Evolutionary conservation across 192 early-diverging fungal species (phyloP).

Genomic region (Oehlia diaphana): DNA sequence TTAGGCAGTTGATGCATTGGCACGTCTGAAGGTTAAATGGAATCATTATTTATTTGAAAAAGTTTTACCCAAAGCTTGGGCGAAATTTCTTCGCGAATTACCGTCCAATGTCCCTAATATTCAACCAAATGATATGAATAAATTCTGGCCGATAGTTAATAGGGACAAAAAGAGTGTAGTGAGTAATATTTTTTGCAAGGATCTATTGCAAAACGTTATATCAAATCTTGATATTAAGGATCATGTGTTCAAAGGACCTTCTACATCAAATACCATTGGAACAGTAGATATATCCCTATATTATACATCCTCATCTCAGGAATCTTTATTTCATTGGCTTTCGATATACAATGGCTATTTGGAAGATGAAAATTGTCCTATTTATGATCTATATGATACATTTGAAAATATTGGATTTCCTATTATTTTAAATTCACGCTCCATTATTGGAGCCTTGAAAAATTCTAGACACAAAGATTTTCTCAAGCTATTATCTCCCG

Average conservation of each 20-base stretch:
- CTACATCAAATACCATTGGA: neutral
- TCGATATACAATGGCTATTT: neutral
- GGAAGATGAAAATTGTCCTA: neutral
- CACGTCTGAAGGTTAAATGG: conserved; percentile 1
- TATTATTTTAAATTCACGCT: neutral
- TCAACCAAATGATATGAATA: neutral
- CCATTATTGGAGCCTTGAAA: neutral
- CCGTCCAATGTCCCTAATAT: neutral
- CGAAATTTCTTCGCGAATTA: neutral
- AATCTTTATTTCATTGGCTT: neutral
- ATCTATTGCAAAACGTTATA: neutral
- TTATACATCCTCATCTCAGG: too few relatives aligned
- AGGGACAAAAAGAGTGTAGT: too few relatives aligned
- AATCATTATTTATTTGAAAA: neutral
- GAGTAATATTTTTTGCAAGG: neutral
- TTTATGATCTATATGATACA: neutral
- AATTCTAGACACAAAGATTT: neutral
- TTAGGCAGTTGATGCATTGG: neutral
- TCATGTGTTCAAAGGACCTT: neutral
- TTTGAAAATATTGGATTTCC: neutral
- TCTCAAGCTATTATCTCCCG: neutral
- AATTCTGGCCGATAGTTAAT: conserved; percentile 2
- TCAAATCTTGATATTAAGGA: neutral
- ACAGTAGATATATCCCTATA: too few relatives aligned
- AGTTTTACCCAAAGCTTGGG: neutral